phyloP scores from a whole-genome alignment of 495 filamentous ascomycete genomes.

The Aspergillus bridgeri region DNA sequence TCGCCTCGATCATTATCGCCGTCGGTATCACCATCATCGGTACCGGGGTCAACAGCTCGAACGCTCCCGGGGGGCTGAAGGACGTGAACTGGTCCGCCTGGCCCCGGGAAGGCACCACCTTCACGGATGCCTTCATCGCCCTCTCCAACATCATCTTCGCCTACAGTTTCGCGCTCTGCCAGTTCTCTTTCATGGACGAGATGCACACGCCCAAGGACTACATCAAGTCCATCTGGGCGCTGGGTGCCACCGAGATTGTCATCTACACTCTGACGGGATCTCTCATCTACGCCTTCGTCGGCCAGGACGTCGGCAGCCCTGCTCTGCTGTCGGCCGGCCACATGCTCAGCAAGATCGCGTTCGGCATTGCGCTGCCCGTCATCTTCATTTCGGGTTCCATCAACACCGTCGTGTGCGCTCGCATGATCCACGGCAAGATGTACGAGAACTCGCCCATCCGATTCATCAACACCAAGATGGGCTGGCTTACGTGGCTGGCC shows the following conservation, averaged over 20 bases:
- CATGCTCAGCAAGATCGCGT: slow-evolving; percentile 62
- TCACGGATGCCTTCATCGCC: slow-evolving; percentile 50
- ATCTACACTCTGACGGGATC: slow-evolving; percentile 66
- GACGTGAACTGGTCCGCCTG: slow-evolving; percentile 38
- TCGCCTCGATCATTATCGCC: slow-evolving; percentile 59
- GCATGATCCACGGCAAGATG: slow-evolving; percentile 59
- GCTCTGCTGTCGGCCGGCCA: slow-evolving; percentile 60
- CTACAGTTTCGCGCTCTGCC: slow-evolving; percentile 59
- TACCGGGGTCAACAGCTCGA: slow-evolving; percentile 46
- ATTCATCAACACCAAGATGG: slow-evolving; percentile 55
- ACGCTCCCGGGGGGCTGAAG: slow-evolving; percentile 25
- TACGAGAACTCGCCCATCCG: slow-evolving; percentile 51
- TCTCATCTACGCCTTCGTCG: slow-evolving; percentile 66
- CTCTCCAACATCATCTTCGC: slow-evolving; percentile 71
- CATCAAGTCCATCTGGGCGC: slow-evolving; percentile 56
- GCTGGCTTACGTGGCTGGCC: slow-evolving; percentile 56
- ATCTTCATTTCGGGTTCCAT: slow-evolving; percentile 65
- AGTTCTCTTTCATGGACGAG: slow-evolving; percentile 71
- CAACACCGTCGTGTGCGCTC: slow-evolving; percentile 55
- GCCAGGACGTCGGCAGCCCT: slow-evolving; percentile 60
- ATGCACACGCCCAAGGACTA: slow-evolving; percentile 66
- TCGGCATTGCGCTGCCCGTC: slow-evolving; percentile 68
- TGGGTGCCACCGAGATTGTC: slow-evolving; percentile 56
- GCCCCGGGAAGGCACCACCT: slow-evolving; percentile 31
- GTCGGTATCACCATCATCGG: slow-evolving; percentile 66